These are phyloP conservation scores for Fusarium metavorans DNA, from an alignment of 2,329 filamentous ascomycete species.

Conservation along the genomic window DNA sequence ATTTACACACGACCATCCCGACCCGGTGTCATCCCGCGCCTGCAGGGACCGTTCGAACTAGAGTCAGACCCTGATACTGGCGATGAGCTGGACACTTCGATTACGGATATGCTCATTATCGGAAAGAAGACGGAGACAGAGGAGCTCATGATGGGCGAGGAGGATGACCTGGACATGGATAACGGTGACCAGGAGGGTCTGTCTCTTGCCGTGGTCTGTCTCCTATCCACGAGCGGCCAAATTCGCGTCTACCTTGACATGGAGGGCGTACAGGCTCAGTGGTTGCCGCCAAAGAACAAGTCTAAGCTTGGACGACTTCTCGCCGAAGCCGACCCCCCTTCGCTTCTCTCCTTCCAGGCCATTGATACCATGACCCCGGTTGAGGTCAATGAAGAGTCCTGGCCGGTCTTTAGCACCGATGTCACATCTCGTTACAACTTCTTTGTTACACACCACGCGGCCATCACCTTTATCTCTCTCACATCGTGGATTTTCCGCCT, in stretches of 20 bases:
- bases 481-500: slow-evolving; percentile 73
- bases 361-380: slow-evolving; percentile 68
- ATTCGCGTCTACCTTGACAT: slow-evolving; percentile 72
- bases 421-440: slow-evolving; percentile 72
- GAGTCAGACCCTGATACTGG: slow-evolving; percentile 67
- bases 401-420: slow-evolving; percentile 73
- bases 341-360: slow-evolving; percentile 71
- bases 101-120: slow-evolving; percentile 73
- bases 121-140: slow-evolving; percentile 71
- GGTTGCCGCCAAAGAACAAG: slow-evolving; percentile 70
- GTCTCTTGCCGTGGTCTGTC: slow-evolving; percentile 69
- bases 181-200: slow-evolving; percentile 69
- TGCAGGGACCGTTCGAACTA: slow-evolving; percentile 73
- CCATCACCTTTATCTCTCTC: slow-evolving; percentile 71
- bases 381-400: slow-evolving; percentile 68
- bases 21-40: slow-evolving; percentile 68
- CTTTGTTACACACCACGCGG: slow-evolving; percentile 71
- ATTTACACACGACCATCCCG: slow-evolving; percentile 68
- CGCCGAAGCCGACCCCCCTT: slow-evolving; percentile 56
- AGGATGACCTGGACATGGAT: slow-evolving; percentile 70
- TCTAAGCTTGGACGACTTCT: slow-evolving; percentile 57
- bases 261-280: slow-evolving; percentile 73
- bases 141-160: slow-evolving; percentile 73
- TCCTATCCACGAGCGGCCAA: slow-evolving; percentile 71
- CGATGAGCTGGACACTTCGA: slow-evolving; percentile 66